phyloP scores from a whole-genome alignment of 208 protist species.

The Strigomonas culicis region DNA sequence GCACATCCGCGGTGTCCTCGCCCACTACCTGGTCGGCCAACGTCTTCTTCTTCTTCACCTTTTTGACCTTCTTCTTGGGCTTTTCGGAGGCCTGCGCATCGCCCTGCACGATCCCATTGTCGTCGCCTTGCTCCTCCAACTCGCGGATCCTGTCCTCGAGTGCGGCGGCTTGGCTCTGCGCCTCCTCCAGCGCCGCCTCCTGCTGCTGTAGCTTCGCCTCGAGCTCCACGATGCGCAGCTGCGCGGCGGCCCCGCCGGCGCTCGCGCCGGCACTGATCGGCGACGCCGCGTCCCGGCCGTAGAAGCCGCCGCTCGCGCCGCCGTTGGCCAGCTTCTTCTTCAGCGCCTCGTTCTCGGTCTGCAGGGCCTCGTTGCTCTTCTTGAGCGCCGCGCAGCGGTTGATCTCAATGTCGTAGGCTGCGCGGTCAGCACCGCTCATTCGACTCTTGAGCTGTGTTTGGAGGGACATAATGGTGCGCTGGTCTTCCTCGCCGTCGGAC shows the following conservation, averaged over 20 bases:
- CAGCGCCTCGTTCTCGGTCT: slow-evolving; percentile 23
- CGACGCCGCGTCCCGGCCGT: slow-evolving; percentile 19
- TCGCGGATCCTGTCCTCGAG: background rate
- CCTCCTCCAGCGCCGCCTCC: slow-evolving; percentile 13
- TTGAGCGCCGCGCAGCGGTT: slow-evolving; percentile 23
- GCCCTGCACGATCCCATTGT: slow-evolving; percentile 3
- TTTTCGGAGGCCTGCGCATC: slow-evolving; percentile 7
- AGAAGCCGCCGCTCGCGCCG: background rate
- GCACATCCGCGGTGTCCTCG: background rate
- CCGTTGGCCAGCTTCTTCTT: background rate
- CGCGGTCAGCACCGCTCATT: slow-evolving; percentile 26
- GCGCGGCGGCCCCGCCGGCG: slow-evolving; percentile 24
- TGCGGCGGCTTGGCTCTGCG: background rate
- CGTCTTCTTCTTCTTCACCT: slow-evolving; percentile 47
- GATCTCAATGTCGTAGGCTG: slow-evolving; percentile 37
- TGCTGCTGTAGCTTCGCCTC: slow-evolving; percentile 34
- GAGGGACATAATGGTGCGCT: slow-evolving; percentile 29
- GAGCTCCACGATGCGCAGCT: slow-evolving; percentile 32
- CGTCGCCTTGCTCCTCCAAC: slow-evolving; percentile 6
- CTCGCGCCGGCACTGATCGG: slow-evolving; percentile 21
- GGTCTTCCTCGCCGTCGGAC: slow-evolving; percentile 30
- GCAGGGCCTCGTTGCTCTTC: slow-evolving; percentile 30
- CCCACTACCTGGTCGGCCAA: slow-evolving; percentile 37
- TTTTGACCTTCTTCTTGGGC: slow-evolving; percentile 41
- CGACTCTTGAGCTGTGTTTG: slow-evolving; percentile 36